These are phyloP conservation scores for Biancaea sappan DNA, from an alignment of 306 rosid genomes.

Conservation along the genomic window DNA sequence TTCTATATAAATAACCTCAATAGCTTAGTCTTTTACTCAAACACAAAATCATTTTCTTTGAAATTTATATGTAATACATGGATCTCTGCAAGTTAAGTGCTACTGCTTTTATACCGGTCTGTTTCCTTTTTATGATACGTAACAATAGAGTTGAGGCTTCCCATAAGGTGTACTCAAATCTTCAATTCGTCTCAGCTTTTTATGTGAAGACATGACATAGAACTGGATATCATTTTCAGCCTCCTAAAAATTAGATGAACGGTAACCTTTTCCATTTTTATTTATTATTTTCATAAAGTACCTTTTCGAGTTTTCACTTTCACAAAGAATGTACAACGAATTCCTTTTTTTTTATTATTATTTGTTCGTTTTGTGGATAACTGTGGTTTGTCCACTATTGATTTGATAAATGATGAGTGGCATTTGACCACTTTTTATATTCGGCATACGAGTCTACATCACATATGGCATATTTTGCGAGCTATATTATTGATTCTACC, in stretches of 20 bases:
- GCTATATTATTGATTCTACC: neutral
- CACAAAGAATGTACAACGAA: neutral
- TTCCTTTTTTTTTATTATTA: neutral
- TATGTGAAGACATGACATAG: conserved; percentile 42
- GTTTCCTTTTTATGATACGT: conserved; percentile 24
- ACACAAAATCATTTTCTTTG: neutral
- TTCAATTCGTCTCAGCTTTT: conserved; percentile 44
- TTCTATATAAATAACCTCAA: conserved; percentile 28
- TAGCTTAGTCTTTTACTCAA: neutral
- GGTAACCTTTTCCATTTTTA: conserved; percentile 46
- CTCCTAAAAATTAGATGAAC: conserved; percentile 76
- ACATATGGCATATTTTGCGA: neutral
- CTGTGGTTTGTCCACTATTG: no score
- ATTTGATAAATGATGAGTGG: no score
- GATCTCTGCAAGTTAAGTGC: neutral
- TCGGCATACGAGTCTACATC: no score
- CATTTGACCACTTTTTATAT: neutral
- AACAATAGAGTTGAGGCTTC: conserved; percentile 54
- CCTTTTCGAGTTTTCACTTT: neutral
- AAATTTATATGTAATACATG: conserved; percentile 28
- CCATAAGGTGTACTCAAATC: conserved; percentile 44
- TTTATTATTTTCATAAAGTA: neutral
- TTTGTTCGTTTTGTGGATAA: no score
- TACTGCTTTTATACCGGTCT: conserved; percentile 29
- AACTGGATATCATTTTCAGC: conserved; percentile 82